Evolutionary conservation across 257 asterid species (phyloP).

Genomic region (Nicotiana tomentosiformis): DNA sequence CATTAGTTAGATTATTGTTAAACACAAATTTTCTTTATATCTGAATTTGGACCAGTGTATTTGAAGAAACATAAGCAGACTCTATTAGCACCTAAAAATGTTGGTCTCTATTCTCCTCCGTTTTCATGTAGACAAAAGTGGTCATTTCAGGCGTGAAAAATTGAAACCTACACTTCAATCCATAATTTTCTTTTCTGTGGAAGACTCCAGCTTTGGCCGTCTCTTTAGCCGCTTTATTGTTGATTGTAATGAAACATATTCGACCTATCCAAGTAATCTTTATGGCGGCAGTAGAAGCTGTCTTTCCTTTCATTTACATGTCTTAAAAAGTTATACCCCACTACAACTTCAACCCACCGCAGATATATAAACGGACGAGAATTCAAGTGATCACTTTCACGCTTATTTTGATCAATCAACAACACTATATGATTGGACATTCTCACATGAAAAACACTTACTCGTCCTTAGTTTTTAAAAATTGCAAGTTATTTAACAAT

Average conservation of each 20-base stretch:
- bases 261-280: not conserved
- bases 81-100: not conserved
- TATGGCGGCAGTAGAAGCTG: not conserved
- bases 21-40: too few species aligned
- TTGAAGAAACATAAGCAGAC: not conserved
- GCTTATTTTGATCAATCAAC: constrained; percentile 3
- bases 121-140: not conserved
- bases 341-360: not conserved
- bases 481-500: not conserved
- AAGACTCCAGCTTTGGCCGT: not conserved
- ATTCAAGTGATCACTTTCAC: not conserved
- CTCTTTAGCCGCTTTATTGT: not conserved
- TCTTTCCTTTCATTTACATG: not conserved
- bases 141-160: not conserved
- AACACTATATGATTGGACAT: not conserved
- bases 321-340: not conserved
- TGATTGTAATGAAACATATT: not conserved
- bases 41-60: too few species aligned
- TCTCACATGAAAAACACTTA: not conserved
- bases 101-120: not conserved
- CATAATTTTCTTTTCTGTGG: not conserved
- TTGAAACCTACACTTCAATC: not conserved
- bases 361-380: not conserved
- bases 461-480: not conserved
- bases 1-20: too few species aligned